Base-by-base conservation (phyloP, 73 alveolate species). In the Paramecium caudatum region DNA sequence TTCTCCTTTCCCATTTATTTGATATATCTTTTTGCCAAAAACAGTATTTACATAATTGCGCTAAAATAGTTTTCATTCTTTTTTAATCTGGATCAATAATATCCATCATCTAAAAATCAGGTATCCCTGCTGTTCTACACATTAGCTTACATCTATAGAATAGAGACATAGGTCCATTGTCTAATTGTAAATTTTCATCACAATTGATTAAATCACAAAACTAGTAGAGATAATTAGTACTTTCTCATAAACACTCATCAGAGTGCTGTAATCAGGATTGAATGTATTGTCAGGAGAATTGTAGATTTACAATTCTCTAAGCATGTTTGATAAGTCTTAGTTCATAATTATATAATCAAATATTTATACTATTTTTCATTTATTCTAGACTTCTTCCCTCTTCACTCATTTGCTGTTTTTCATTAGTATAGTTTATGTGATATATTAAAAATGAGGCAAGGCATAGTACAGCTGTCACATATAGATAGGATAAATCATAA, bases 31-130 rank as follows among this genome's bases (percentile, higher is more conserved):
- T 65, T 3, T 36, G 27, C 83, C 83, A 65, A 25, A 33, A n/a
- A 23, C 83, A 65, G 34, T 65, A 65, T 34, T 65, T 65, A 36
- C 83, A 65, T 65, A 65, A 65, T 30, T 32, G 33, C 7, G 47
- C 34, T 10, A 65, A 23, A 65, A 10, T 65, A 27, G 27, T 21
- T 30, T 36, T 30, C 55, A 65, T 10, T 32, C 55, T 30, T 65
- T 65, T 65, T 36, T 33, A n/a, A 65, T 65, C 83, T 10, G 83
- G 83, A 65, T 65, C 83, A 25, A 21, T 65, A 12, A 65, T 25
- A 65, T 65, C 83, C 49, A 33, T 13, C 49, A 65, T 33, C 32
- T 30, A 65, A 36, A 65, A 65, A 65, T 65, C 83, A 3, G 32
- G 33, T 30, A 65, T 21, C 3, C 83, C 83, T 7, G 34, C 83